Evolutionary conservation across 2,329 filamentous ascomycete species (phyloP).

Genomic region (Conoideocrella luteorostrata): DNA sequence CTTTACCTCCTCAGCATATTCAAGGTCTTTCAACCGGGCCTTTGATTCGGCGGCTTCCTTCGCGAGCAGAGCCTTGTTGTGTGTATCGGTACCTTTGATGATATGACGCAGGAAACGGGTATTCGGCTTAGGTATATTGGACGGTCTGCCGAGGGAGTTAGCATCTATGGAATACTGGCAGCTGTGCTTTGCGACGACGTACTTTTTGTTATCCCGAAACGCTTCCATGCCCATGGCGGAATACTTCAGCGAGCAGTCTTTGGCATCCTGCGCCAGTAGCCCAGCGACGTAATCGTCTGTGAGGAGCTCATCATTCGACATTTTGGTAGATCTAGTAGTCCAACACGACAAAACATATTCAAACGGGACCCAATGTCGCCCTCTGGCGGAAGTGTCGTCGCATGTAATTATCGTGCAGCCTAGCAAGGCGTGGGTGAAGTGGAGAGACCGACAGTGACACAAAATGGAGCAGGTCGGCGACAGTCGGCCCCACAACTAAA

Average conservation of each 20-base stretch:
- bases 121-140: slow-evolving; percentile 77
- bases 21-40: slow-evolving; percentile 60
- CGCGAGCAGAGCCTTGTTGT: slow-evolving; percentile 80
- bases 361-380: too few relatives aligned
- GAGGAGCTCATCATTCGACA: slow-evolving; percentile 44
- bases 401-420: too few relatives aligned
- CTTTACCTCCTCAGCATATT: slow-evolving; percentile 39
- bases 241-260: slow-evolving; percentile 65
- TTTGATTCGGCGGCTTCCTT: slow-evolving; percentile 77
- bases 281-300: slow-evolving; percentile 75
- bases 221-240: slow-evolving; percentile 63
- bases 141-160: slow-evolving; percentile 39
- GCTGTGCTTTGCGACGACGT: slow-evolving; percentile 18
- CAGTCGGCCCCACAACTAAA: background rate
- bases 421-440: background rate
- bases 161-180: background rate
- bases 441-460: background rate
- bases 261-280: slow-evolving; percentile 75
- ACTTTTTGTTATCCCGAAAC: slow-evolving; percentile 45
- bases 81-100: slow-evolving; percentile 77
- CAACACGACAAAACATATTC: background rate
- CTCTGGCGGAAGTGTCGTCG: too few relatives aligned
- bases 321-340: slow-evolving; percentile 13
- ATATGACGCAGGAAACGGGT: slow-evolving; percentile 84
- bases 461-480: background rate